Conservation (phyloP, 139 green algal species). For the Chlorella sorokiniana region DNA sequence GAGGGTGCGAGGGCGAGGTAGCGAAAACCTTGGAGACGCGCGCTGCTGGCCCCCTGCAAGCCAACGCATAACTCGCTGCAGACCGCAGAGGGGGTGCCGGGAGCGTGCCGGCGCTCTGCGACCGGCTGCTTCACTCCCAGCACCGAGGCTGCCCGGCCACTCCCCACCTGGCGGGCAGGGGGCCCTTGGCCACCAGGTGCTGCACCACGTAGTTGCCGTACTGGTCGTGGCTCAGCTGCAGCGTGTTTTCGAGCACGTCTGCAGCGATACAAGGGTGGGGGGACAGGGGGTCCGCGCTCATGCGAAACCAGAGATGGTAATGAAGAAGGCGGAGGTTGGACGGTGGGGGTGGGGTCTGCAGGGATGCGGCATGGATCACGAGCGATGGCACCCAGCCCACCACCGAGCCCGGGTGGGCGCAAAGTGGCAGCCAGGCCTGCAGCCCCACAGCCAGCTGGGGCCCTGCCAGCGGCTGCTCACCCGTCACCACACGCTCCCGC, state of each 20-base stretch:
- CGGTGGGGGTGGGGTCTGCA: background rate
- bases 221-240: constrained; percentile 78
- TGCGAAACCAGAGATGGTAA: background rate
- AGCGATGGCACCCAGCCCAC: background rate
- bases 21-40: too few species aligned
- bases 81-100: background rate
- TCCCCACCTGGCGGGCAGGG: constrained; percentile 27
- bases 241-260: constrained; percentile 39
- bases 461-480: background rate
- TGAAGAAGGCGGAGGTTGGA: background rate
- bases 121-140: background rate
- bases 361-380: background rate
- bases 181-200: constrained; percentile 63
- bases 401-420: background rate
- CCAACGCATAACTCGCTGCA: background rate
- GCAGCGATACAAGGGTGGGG: too few species aligned
- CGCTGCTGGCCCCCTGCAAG: too few species aligned
- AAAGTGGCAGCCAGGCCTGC: background rate
- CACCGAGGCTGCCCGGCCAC: too few species aligned
- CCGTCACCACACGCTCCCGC: constrained; percentile 11
- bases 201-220: constrained; percentile 95
- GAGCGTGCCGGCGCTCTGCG: background rate
- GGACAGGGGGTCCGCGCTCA: too few species aligned
- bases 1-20: background rate
- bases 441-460: background rate